These are phyloP conservation scores for Monilinia laxa DNA, from an alignment of 2,329 filamentous ascomycete genomes.

Conservation along the genomic window DNA sequence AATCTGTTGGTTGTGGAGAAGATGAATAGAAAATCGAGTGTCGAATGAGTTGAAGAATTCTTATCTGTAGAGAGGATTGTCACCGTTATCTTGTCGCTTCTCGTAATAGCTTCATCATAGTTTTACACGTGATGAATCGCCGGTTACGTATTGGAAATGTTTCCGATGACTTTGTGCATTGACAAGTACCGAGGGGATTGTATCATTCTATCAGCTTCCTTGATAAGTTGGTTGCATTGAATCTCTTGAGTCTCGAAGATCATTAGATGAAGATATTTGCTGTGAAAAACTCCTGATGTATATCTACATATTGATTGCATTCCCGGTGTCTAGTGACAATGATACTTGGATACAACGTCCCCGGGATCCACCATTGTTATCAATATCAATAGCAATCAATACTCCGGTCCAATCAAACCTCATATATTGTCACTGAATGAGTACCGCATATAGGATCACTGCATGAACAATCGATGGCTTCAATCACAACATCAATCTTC, in stretches of 20 bases:
- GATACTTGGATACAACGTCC: neutral
- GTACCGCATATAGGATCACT: slow-evolving; percentile 3
- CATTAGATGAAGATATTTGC: neutral
- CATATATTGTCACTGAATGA: neutral
- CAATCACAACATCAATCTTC: neutral
- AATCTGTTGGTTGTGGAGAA: slow-evolving; percentile 8
- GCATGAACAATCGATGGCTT: slow-evolving; percentile 14
- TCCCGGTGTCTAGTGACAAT: neutral
- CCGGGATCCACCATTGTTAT: slow-evolving; percentile 8
- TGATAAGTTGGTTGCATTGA: neutral
- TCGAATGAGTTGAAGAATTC: slow-evolving; percentile 20
- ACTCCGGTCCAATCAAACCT: neutral
- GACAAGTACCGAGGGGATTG: neutral
- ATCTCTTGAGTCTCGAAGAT: neutral
- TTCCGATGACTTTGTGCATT: slow-evolving; percentile 5
- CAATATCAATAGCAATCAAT: slow-evolving; percentile 4
- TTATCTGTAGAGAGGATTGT: slow-evolving; percentile 20
- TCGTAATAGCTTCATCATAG: slow-evolving; percentile 22
- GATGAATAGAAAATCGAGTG: neutral
- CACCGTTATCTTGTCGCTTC: slow-evolving; percentile 22
- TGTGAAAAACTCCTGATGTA: neutral
- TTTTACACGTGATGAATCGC: slow-evolving; percentile 13
- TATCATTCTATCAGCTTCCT: neutral
- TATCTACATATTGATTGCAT: neutral
- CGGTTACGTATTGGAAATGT: slow-evolving; percentile 8